Evolutionary conservation across 495 filamentous ascomycete genomes (phyloP), one percentile per base, ranked within the genome.

Genomic region (Penicillium samsonianum): DNA sequence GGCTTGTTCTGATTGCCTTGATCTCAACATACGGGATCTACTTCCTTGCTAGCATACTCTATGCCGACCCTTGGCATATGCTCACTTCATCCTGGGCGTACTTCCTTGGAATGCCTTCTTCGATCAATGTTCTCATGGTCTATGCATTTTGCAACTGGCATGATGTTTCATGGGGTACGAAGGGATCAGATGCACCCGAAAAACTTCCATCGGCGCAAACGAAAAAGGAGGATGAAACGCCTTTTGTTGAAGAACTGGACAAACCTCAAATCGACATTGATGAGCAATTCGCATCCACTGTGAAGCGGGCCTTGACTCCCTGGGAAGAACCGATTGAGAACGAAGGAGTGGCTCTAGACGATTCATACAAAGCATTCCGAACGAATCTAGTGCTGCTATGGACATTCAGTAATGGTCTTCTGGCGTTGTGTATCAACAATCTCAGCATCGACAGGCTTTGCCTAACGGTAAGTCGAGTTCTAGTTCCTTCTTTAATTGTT

Each of bases 101-200:
- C 35, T 62, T 67, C 20, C 43, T 64, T 2, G 65, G 65, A 5
- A 67, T 64, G 59, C 96, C 74, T 78, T 97, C 64, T 75, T 92
- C 47, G 80, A 94, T 71, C 85, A 98, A 98, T 73, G 92, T 98
- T 59, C 85, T 98, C 59, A 98, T 93, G 79, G 91, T 97, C 44
- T 98, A 98, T 74, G 91, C 79, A 48, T 98, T 96, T 83, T 93
- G 91, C 84, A 98, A 98, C 78, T 98, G 94, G 94, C 94, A 98
- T 76, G 94, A 98, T 74, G 94, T 98, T 47, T 96, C 93, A 19
- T 98, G 94, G 93, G 94, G 94, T 78, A 97, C 94, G 72, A 98
- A 98, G 78, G 94, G 93, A 67, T 89, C 92, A 5, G 94, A 98
- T 73, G 96, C 96, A 74, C 87, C 87, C 22, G 92, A 96, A 60